Evolutionary conservation across 768 basidiomycete genomes (phyloP).

Genomic region (Butyriboletus loyo): DNA sequence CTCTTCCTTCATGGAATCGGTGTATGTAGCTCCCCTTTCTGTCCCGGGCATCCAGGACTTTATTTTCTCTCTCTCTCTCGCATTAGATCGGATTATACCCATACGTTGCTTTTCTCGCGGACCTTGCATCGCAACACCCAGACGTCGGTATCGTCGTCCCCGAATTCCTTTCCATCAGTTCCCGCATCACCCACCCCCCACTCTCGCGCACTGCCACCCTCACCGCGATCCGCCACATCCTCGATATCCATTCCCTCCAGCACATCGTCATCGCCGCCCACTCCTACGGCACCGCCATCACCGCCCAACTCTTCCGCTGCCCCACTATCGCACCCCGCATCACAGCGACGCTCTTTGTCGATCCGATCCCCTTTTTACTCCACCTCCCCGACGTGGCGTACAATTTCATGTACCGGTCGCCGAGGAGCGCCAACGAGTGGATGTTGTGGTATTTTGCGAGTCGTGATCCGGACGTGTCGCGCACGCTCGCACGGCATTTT

Average conservation of each 20-base stretch:
- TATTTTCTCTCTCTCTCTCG: neutral
- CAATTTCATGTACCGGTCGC: constrained; percentile 62
- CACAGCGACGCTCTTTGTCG: constrained; percentile 48
- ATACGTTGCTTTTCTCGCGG: constrained; percentile 50
- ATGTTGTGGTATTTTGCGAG: constrained; percentile 67
- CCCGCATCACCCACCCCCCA: constrained; percentile 55
- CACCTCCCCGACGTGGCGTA: constrained; percentile 60
- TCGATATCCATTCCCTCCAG: constrained; percentile 39
- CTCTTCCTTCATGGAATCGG: constrained; percentile 73
- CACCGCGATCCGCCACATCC: constrained; percentile 40
- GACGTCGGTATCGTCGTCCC: constrained; percentile 57
- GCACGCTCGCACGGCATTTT: constrained; percentile 56
- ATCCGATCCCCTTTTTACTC: constrained; percentile 64
- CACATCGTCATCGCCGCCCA: constrained; percentile 50
- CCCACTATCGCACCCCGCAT: constrained; percentile 33
- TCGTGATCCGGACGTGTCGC: constrained; percentile 59
- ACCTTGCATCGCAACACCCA: constrained; percentile 41
- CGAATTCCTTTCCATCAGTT: constrained; percentile 58
- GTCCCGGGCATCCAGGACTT: neutral
- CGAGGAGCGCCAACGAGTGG: constrained; percentile 58
- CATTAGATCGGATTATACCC: constrained; percentile 60
- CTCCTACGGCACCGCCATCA: constrained; percentile 61
- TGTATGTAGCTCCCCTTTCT: constrained; percentile 29
- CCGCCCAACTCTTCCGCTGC: constrained; percentile 51
- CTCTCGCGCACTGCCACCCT: constrained; percentile 42